Base-by-base conservation (phyloP, 192 early-diverging fungal species). In the Chytriomyces confervae region DNA sequence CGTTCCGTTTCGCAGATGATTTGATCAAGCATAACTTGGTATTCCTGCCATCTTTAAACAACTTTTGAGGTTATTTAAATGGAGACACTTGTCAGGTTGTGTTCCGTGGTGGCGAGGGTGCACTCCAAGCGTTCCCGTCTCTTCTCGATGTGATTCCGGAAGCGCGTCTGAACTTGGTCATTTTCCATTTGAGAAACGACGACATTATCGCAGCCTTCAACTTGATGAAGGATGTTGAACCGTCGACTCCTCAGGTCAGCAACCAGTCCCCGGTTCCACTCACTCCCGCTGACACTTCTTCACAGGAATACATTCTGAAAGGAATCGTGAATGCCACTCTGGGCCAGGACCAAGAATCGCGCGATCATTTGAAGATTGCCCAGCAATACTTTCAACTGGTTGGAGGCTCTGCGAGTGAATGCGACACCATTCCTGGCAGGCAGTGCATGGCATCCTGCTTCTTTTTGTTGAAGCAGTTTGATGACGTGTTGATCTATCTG, bases 381-480 rank as follows among this genome's bases (percentile, higher is more conserved):
- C 89, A 90, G 69, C 89, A 90, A 75, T 89, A 89, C 76, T 90
- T 90, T 64, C 89, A 90, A 76, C 80, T 90, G 5, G 89, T 90
- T 23, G 89, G 89, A 43, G 86, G 87, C 6, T 83, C 80, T 49
- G 89, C 89, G n/a, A 85, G 83, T 74, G 89, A 90, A 65, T 90
- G 89, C 61, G 89, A 90, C 74, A 90, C 89, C 20, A 90, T 90
- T 44, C 87, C 89, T 3, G 89, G 89, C 7, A 79, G 89, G 60
- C 89, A 90, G 67, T 90, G 87, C 72, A 90, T 90, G 89, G 87
- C 86, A 1, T 86, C 84, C 0, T 90, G 89, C 76, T 90, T 90
- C 66, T 90, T 90, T 72, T 68, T 90, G 48, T 66, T 90, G 48
- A 86, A 87, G 74, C 89, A 90, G 72, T 90, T 90, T 81, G 89